phyloP scores from a whole-genome alignment of 768 basidiomycete species.

The Leccinum broughii region DNA sequence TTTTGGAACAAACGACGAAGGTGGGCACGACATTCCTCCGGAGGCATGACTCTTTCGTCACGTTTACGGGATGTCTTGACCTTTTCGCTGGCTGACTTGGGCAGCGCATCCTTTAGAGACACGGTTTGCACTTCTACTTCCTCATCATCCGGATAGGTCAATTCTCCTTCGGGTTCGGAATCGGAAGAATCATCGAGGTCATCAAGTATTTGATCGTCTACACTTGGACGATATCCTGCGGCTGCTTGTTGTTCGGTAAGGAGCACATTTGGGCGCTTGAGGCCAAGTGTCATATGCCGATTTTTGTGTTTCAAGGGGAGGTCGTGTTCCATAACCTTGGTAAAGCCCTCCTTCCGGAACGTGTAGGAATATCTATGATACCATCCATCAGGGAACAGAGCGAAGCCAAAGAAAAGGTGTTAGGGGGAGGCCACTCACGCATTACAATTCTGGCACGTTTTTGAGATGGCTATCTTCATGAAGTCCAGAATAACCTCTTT shows the following conservation, averaged over 20 bases:
- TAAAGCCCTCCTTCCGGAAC: constrained; percentile 90
- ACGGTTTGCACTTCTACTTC: constrained; percentile 38
- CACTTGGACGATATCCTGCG: constrained; percentile 25
- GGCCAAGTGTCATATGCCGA: constrained; percentile 47
- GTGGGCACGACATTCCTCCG: constrained; percentile 94
- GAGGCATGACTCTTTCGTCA: constrained; percentile 86
- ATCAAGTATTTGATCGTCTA: constrained; percentile 31
- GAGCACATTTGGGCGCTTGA: constrained; percentile 79
- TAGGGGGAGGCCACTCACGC: constrained; percentile 60
- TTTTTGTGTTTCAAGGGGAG: constrained; percentile 77
- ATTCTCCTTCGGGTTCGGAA: constrained; percentile 48
- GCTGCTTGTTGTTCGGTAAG: constrained; percentile 40
- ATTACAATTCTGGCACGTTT: constrained; percentile 82
- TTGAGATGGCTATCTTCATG: constrained; percentile 62
- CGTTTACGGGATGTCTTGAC: constrained; percentile 76
- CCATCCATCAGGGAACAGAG: constrained; percentile 5
- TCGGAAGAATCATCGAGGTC: constrained; percentile 54
- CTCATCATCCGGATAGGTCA: constrained; percentile 54
- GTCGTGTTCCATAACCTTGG: constrained; percentile 94
- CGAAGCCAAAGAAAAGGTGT: constrained; percentile 1
- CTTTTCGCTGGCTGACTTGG: constrained; percentile 74
- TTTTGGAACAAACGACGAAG: constrained; percentile 85
- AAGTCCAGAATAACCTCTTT: constrained; percentile 84
- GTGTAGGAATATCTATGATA: constrained; percentile 71
- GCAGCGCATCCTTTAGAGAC: constrained; percentile 40